These are phyloP conservation scores for Solanum megistacrolobum DNA, from an alignment of 257 asterid species.

Conservation along the genomic window DNA sequence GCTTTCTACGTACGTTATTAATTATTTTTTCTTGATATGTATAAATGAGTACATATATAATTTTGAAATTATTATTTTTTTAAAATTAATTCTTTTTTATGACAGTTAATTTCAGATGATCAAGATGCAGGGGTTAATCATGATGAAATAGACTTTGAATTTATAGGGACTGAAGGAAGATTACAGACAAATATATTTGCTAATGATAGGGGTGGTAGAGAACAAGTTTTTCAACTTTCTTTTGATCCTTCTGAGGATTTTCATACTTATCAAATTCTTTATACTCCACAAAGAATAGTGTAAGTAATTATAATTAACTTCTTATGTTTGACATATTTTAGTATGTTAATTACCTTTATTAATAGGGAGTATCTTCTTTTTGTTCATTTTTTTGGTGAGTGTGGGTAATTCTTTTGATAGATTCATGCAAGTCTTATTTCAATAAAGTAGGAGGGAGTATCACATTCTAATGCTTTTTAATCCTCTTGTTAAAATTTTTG, in stretches of 20 bases:
- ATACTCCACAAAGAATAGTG: neutral
- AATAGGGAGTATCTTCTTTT: neutral
- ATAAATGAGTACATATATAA: neutral
- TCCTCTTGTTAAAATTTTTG: neutral
- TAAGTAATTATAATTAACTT: neutral
- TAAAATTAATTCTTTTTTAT: neutral
- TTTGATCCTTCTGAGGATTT: neutral
- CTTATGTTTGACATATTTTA: neutral
- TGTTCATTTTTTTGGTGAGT: neutral
- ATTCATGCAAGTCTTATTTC: neutral
- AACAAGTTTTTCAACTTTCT: neutral
- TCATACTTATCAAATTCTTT: neutral
- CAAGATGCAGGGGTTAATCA: neutral
- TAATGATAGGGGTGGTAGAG: neutral
- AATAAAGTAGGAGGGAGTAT: too few relatives aligned
- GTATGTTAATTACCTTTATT: neutral
- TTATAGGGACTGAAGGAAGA: neutral
- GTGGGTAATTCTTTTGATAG: neutral
- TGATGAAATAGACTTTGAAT: neutral
- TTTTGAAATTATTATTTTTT: neutral
- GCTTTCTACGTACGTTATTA: neutral
- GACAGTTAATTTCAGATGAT: neutral
- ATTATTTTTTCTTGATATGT: neutral
- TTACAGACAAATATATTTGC: neutral
- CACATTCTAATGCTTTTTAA: neutral